phyloP scores from a whole-genome alignment of 108 stramenopile genomes.

The Chaetoceros tenuissimus region DNA sequence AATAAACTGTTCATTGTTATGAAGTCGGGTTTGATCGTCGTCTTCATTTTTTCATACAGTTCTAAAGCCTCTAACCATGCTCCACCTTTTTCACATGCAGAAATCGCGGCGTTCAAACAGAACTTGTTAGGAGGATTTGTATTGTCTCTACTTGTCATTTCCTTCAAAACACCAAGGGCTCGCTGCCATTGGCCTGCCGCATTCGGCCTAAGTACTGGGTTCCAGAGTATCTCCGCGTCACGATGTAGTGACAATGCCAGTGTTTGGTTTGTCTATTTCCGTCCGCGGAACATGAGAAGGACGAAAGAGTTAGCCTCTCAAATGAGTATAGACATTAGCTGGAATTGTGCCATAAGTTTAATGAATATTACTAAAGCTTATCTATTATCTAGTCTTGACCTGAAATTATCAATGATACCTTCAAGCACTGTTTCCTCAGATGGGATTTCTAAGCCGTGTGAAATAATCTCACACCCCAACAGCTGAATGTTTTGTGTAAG shows the following conservation, averaged over 20 bases:
- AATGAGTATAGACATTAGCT: constrained; percentile 93
- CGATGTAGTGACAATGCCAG: constrained; percentile 86
- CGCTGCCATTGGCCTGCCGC: constrained; percentile 77
- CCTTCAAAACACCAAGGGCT: constrained; percentile 54
- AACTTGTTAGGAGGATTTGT: constrained; percentile 36
- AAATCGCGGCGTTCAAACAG: constrained; percentile 68
- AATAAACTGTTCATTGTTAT: constrained; percentile 53
- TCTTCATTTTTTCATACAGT: constrained; percentile 47
- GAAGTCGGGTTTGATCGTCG: constrained; percentile 40
- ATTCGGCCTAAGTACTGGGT: constrained; percentile 89
- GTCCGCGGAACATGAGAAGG: constrained; percentile 95
- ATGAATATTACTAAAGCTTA: too few species aligned
- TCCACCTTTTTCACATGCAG: constrained; percentile 66
- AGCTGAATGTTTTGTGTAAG: too few species aligned
- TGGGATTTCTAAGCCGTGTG: too few species aligned
- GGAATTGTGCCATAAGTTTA: constrained; percentile 94
- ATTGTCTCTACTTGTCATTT: constrained; percentile 31
- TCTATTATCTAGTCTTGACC: too few species aligned
- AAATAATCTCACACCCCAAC: too few species aligned
- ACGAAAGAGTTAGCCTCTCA: constrained; percentile 89
- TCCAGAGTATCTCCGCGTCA: constrained; percentile 81
- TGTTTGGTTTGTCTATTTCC: constrained; percentile 95
- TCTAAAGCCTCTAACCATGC: constrained; percentile 77
- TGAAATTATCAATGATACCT: too few species aligned
- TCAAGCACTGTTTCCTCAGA: too few species aligned